These are phyloP conservation scores for Aspergillus incahuasiensis DNA, from an alignment of 495 filamentous ascomycete species.

Conservation along the genomic window DNA sequence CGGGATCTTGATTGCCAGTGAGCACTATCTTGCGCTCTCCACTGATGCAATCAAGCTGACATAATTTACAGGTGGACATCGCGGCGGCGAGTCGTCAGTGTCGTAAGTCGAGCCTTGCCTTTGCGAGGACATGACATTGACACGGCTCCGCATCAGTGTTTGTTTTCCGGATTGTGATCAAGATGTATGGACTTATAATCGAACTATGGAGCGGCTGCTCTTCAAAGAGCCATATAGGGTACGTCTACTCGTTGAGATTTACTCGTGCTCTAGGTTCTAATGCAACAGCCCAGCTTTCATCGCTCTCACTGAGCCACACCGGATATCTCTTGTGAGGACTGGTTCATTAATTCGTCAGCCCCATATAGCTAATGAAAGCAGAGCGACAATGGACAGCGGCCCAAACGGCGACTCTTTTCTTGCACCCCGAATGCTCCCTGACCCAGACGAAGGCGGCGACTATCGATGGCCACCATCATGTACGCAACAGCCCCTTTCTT, in stretches of 20 bases:
- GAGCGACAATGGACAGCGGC: conserved; percentile 38
- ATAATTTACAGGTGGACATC: conserved; percentile 24
- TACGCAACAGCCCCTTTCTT: conserved; percentile 12
- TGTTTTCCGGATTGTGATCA: conserved; percentile 37
- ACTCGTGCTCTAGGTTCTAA: conserved; percentile 3
- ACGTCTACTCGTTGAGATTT: background rate
- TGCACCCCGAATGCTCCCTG: conserved; percentile 30
- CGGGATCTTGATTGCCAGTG: conserved; percentile 37
- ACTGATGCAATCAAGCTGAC: conserved; percentile 10
- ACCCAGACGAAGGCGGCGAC: conserved; percentile 32
- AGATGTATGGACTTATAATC: conserved; percentile 32
- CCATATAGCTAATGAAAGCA: conserved; percentile 21
- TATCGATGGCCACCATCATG: conserved; percentile 30
- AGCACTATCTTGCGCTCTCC: conserved; percentile 2
- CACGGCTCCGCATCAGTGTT: conserved; percentile 20
- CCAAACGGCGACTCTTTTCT: conserved; percentile 35
- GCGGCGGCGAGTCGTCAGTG: conserved; percentile 29
- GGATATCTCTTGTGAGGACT: conserved; percentile 34
- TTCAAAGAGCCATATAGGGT: conserved; percentile 36
- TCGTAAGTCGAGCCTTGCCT: conserved; percentile 26
- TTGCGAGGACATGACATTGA: conserved; percentile 1
- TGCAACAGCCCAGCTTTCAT: conserved; percentile 28
- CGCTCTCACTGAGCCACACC: conserved; percentile 37
- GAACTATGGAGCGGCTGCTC: conserved; percentile 34
- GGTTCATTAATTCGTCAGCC: conserved; percentile 1